Evolutionary conservation across 352 stramenopile genomes (phyloP).

Genomic region (Pythium chondricola): DNA sequence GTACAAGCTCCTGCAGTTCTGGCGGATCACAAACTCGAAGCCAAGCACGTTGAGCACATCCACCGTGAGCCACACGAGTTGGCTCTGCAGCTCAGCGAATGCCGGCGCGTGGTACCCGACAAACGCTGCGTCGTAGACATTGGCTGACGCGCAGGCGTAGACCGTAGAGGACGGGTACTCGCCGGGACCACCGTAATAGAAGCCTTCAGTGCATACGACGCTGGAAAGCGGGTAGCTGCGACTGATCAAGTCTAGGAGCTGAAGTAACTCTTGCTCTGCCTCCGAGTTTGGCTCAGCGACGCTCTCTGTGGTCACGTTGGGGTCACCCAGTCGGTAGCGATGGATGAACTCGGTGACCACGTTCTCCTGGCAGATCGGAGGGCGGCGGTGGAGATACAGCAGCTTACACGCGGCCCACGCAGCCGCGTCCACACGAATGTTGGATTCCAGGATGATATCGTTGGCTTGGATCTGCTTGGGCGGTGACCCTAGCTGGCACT

Average conservation of each 20-base stretch:
- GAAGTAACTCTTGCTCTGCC: conserved; percentile 42
- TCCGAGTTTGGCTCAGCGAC: conserved; percentile 35
- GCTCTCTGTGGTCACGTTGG: conserved; percentile 11
- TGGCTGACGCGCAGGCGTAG: conserved; percentile 43
- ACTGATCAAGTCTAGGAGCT: conserved; percentile 40
- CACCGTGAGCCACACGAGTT: conserved; percentile 35
- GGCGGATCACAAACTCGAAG: conserved; percentile 39
- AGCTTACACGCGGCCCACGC: conserved; percentile 53
- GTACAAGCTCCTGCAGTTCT: conserved; percentile 37
- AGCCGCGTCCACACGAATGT: conserved; percentile 40
- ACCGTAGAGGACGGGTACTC: conserved; percentile 19
- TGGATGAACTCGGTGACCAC: conserved; percentile 41
- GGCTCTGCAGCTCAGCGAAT: conserved; percentile 28
- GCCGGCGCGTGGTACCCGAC: conserved; percentile 29
- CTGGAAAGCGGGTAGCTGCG: conserved; percentile 28
- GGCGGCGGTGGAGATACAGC: conserved; percentile 39
- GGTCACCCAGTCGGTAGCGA: conserved; percentile 33
- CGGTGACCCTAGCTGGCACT: conserved; percentile 20
- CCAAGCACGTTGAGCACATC: conserved; percentile 47
- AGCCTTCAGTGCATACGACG: conserved; percentile 39
- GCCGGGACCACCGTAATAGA: conserved; percentile 22
- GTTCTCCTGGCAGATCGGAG: conserved; percentile 49
- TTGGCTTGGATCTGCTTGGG: conserved; percentile 6
- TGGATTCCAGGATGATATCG: conserved; percentile 36
- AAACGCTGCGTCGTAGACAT: conserved; percentile 28